Conservation (phyloP, 345 rosid genomes). For the Corchorus olitorius region DNA sequence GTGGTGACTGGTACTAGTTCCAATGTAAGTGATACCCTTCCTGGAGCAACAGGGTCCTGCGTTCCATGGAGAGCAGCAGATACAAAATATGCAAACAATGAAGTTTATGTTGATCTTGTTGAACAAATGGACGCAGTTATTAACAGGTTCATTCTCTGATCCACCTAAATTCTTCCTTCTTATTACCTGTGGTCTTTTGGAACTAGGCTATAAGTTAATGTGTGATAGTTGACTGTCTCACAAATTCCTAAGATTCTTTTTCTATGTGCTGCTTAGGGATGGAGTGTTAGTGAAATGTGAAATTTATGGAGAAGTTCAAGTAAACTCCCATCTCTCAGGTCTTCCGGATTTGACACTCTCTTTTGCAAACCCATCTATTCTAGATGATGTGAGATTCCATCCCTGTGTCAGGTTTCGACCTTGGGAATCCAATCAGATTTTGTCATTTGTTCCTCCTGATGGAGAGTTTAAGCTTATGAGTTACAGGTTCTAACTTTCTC, state of each 20-base stretch:
- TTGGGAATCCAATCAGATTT: slow-evolving; percentile 92
- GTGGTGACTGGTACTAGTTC: slow-evolving; percentile 93
- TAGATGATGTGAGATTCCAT: slow-evolving; percentile 87
- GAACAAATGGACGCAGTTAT: slow-evolving; percentile 94
- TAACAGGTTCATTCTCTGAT: slow-evolving; percentile 54
- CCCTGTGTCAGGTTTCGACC: slow-evolving; percentile 95
- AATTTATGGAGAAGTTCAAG: slow-evolving; percentile 83
- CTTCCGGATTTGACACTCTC: slow-evolving; percentile 94
- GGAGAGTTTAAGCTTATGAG: slow-evolving; percentile 96
- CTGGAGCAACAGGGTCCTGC: slow-evolving; percentile 82
- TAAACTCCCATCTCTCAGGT: slow-evolving; percentile 86
- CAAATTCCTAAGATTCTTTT: slow-evolving; percentile 21
- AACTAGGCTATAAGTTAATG: slow-evolving; percentile 1
- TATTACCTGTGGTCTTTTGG: not conserved
- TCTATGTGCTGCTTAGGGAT: slow-evolving; percentile 48
- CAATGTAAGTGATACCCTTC: slow-evolving; percentile 79
- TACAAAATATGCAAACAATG: slow-evolving; percentile 80
- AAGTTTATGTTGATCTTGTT: slow-evolving; percentile 88
- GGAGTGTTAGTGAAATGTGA: slow-evolving; percentile 65
- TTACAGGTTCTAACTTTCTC: slow-evolving; percentile 62
- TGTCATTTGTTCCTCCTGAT: slow-evolving; percentile 97
- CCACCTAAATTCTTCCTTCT: slow-evolving; percentile 6
- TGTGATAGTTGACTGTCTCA: not conserved
- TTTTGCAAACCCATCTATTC: slow-evolving; percentile 72
- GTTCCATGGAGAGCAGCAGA: slow-evolving; percentile 94